A percentile compares a stretch with the other conserved stretches of the same genome.
These are phyloP conservation scores for Setaria viridis DNA, from an alignment of 202 grass and related monocot genomes.

Conservation along the genomic window DNA sequence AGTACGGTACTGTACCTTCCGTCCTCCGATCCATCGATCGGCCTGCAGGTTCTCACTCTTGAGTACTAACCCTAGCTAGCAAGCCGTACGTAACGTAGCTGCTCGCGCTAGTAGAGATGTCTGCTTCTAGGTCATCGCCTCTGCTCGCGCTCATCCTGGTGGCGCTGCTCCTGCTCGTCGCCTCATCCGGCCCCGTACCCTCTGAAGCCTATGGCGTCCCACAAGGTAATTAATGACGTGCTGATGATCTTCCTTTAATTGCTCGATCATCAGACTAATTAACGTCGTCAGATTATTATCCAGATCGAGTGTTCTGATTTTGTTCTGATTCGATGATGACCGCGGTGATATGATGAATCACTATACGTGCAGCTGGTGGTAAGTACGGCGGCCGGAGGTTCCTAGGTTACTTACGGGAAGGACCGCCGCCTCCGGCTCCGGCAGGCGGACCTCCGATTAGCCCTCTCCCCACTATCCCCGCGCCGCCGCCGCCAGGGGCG, in stretches of 20 bases:
- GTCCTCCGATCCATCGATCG: no score
- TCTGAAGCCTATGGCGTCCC: background rate
- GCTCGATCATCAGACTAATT: background rate
- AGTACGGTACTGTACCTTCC: background rate
- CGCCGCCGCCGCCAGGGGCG: background rate
- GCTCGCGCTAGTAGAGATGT: background rate
- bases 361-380: background rate
- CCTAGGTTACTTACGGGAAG: background rate
- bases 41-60: no score
- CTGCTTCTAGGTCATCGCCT: background rate
- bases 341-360: background rate
- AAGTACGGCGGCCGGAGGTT: background rate
- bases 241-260: background rate
- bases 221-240: background rate
- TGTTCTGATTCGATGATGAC: background rate
- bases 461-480: background rate
- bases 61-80: background rate
- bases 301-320: background rate
- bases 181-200: background rate
- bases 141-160: background rate
- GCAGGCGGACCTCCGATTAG: background rate
- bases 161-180: background rate
- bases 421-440: constrained; percentile 26
- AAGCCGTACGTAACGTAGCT: background rate
- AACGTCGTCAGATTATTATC: background rate